Evolutionary conservation across 768 basidiomycete genomes (phyloP), one percentile per base, ranked within the genome.

Genomic region (Lepiota venenata): DNA sequence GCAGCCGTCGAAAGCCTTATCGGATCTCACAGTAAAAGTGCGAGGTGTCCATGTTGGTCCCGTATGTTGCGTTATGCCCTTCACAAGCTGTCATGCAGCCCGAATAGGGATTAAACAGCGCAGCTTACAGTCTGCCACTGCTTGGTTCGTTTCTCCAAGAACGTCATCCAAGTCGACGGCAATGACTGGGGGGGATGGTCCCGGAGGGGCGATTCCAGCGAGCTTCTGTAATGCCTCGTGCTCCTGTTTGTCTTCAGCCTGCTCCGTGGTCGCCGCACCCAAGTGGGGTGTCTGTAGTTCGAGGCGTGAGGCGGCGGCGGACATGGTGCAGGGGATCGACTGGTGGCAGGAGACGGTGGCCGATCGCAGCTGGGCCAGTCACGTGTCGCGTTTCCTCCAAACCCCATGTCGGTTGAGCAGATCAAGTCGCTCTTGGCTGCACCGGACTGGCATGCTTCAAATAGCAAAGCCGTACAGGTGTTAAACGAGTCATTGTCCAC

Each of bases 101-200:
- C n/a, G n/a, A n/a, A n/a, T n/a, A n/a, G n/a, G n/a, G n/a, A n/a
- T n/a, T n/a, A 10, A 15, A 44, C 7, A 11, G 11, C 18, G 50
- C 20, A 21, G 64, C 81, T 61, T 64, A 86, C 87, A 89, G 36
- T 79, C 61, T 14, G 80, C 77, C 16, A 87, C 73, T 20, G 69
- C 66, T 37, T 68, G 56, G 64, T 88, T 89, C n/a, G 85, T 88
- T 63, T 77, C 65, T 56, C 80, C 72, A 52, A 88, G 68, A 36
- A 88, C 86, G 68, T 88, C 87, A 56, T 88, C 85, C 51, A 87
- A 60, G 66, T 88, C 86, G 38, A 86, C 69, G 3, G 84, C 82
- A 61, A 88, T 80, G 47, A 84, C 63, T 22, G 74, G 75, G 51
- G 62, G 65, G 45, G 58, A 52, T 7, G 62, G 57, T 7, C 61